Percentiles rank a stretch among this genome's conserved stretches.
Evolutionary conservation across 441 rosid species (phyloP).

Genomic region (Cnidoscolus chayamansa): DNA sequence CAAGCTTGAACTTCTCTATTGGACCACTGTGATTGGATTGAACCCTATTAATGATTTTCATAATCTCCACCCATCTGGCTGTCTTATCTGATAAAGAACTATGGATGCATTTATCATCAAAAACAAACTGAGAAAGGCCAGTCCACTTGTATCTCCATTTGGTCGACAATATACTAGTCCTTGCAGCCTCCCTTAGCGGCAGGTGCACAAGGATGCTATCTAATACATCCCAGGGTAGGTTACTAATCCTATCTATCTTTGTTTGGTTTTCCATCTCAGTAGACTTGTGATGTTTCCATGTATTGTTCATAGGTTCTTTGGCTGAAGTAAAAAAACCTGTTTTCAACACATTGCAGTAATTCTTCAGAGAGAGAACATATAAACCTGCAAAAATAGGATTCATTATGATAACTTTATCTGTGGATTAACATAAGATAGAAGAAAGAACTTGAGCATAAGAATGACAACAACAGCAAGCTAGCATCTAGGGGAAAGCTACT

Average conservation of each 20-base stretch:
- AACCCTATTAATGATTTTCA: conserved; percentile 27
- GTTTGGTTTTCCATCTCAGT: conserved; percentile 22
- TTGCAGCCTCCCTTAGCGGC: conserved; percentile 29
- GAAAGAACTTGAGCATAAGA: not conserved
- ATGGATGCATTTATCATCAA: conserved; percentile 27
- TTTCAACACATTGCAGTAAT: not conserved
- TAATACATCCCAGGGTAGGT: conserved; percentile 28
- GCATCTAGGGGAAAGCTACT: not conserved
- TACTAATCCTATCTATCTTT: conserved; percentile 29
- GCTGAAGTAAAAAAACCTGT: not conserved
- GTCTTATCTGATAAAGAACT: conserved; percentile 5
- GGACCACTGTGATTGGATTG: conserved; percentile 25
- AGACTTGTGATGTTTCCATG: not conserved
- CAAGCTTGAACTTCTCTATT: conserved; percentile 31
- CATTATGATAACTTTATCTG: not conserved
- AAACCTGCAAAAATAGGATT: conserved; percentile 9
- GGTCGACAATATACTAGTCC: conserved; percentile 33
- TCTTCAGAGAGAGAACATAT: not conserved
- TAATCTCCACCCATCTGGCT: conserved; percentile 22
- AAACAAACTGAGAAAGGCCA: conserved; percentile 24
- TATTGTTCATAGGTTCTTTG: not conserved
- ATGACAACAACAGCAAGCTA: not conserved
- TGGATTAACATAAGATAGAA: not conserved
- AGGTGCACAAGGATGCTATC: conserved; percentile 27
- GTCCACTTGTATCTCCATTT: conserved; percentile 34